Conservation (phyloP, 331 rosid species). For the Acacia pycnantha region DNA sequence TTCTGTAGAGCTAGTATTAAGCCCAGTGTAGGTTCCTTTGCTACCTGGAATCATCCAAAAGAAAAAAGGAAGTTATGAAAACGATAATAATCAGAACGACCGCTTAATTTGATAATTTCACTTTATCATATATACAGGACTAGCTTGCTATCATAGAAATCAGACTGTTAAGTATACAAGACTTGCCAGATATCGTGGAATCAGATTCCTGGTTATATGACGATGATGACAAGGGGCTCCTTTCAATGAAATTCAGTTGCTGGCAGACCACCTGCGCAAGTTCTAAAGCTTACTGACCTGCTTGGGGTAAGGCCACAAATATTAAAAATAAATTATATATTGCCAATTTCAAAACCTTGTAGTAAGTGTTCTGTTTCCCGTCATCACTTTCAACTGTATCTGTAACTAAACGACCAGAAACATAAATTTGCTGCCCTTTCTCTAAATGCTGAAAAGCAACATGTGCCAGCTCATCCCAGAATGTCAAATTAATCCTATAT, state of each 20-base stretch:
- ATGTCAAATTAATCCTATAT: slow-evolving; percentile 70
- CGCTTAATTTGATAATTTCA: not conserved
- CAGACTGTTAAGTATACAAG: slow-evolving; percentile 31
- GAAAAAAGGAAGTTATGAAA: not conserved
- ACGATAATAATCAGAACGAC: not conserved
- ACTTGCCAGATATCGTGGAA: slow-evolving; percentile 53
- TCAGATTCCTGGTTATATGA: slow-evolving; percentile 48
- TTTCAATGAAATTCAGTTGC: slow-evolving; percentile 80
- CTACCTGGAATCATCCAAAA: slow-evolving; percentile 48
- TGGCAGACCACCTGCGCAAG: slow-evolving; percentile 70
- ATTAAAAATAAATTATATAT: not conserved
- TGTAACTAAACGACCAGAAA: slow-evolving; percentile 72
- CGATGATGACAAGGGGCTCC: slow-evolving; percentile 35
- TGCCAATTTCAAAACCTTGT: slow-evolving; percentile 55
- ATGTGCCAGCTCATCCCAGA: slow-evolving; percentile 90
- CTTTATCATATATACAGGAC: slow-evolving; percentile 22
- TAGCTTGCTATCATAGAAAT: slow-evolving; percentile 46
- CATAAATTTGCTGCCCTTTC: slow-evolving; percentile 74
- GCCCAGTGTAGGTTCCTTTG: slow-evolving; percentile 43
- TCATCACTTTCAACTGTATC: slow-evolving; percentile 70
- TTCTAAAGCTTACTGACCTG: slow-evolving; percentile 21
- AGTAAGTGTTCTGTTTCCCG: slow-evolving; percentile 78
- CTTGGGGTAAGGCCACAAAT: not conserved
- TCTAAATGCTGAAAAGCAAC: slow-evolving; percentile 72
- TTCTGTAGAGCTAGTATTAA: slow-evolving; percentile 52